Evolutionary conservation across 495 filamentous ascomycete species (phyloP), one percentile per base, ranked within the genome.

Genomic region (Aspergillus taichungensis): DNA sequence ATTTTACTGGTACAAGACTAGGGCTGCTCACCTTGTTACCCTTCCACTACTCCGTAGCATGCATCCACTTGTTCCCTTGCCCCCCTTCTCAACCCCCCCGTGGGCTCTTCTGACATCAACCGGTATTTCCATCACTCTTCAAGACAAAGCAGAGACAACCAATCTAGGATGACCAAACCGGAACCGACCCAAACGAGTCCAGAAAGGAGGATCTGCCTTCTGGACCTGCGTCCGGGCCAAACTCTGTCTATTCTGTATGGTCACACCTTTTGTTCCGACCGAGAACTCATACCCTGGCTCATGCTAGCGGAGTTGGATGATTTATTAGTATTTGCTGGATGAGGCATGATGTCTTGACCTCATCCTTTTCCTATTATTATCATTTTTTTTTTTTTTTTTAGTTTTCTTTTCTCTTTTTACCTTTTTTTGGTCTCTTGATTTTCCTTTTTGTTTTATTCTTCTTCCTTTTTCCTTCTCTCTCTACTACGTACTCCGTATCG

Each of bases 191-290:
- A 66, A 66, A 66, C 62, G 51, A 65, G 58, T 50, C 57, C 54
- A 59, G 57, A 63, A 66, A 62, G 63, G 63, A 68, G 64, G 67
- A 68, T 70, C 67, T 65, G 53, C 63, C 67, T 54, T 61, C 51
- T 66, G 67, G 64, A 67, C 67, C 65, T 71, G 65, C 65, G 64
- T 69, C 62, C 62, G 64, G 66, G 49, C 67, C 67, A 63, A 67
- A 66, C 62, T 66, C 52, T 71, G 62, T 63, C 56, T 62, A 53
- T 60, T 52, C 56, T 55, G 59, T 55, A 56, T 61, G 57, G 57
- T 40, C 52, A 46, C 54, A 52, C 56, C 44, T 56, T 57, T 60
- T 62, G 62, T 24, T 63, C 61, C 62, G 62, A 57, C 57, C 59
- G 52, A 56, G 62, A 47, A 54, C 54, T 59, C 56, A 60, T 53